Conservation (phyloP, 2,329 filamentous ascomycete species). For the Trichophaea hybrida region DNA sequence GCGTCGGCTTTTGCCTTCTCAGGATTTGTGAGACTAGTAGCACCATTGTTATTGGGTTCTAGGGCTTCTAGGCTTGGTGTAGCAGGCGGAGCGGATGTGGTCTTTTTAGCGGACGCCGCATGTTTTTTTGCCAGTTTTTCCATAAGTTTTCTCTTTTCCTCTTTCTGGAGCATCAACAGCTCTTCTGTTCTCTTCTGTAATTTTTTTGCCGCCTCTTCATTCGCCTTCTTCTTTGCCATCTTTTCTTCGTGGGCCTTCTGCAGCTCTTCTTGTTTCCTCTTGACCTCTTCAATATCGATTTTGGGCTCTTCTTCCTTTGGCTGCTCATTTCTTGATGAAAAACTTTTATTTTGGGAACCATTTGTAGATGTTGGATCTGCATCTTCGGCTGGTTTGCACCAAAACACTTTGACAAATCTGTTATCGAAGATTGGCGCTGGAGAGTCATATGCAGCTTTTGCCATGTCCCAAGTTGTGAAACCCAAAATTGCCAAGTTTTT, state of each 20-base stretch:
- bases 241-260: conserved; percentile 56
- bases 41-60: not conserved
- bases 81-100: conserved; percentile 1
- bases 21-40: not conserved
- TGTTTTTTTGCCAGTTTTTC: conserved; percentile 47
- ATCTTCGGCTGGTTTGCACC: conserved; percentile 45
- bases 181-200: conserved; percentile 51
- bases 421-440: conserved; percentile 76
- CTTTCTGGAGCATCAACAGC: conserved; percentile 47
- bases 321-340: not conserved
- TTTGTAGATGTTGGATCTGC: conserved; percentile 28
- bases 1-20: conserved; percentile 27
- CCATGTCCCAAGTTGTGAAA: conserved; percentile 50
- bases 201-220: conserved; percentile 47
- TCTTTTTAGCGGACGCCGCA: conserved; percentile 25
- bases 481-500: conserved; percentile 56
- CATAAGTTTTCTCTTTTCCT: conserved; percentile 48
- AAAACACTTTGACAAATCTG: conserved; percentile 71
- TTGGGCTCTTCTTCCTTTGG: conserved; percentile 35
- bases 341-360: conserved; percentile 10
- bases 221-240: conserved; percentile 45
- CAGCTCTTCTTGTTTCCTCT: conserved; percentile 53
- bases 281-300: conserved; percentile 56
- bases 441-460: conserved; percentile 56
- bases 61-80: conserved; percentile 4